phyloP scores from a whole-genome alignment of 352 stramenopile species.

The Phytophthora pistaciae region DNA sequence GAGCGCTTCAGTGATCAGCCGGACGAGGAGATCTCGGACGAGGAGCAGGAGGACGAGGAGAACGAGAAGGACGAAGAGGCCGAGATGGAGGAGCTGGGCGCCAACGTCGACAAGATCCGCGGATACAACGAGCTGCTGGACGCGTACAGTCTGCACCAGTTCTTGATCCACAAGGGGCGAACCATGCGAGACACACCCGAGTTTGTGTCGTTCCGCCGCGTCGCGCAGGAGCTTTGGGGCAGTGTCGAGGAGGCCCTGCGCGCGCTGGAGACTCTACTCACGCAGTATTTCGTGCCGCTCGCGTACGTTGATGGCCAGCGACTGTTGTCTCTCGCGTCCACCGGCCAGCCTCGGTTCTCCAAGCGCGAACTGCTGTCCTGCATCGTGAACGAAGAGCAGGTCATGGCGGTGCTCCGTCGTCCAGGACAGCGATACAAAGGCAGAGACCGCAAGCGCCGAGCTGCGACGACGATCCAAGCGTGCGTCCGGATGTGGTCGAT shows the following conservation, averaged over 20 bases:
- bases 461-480: conserved; percentile 77
- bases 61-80: conserved; percentile 35
- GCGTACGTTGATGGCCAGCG: conserved; percentile 89
- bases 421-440: conserved; percentile 86
- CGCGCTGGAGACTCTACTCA: conserved; percentile 79
- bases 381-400: conserved; percentile 90
- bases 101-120: conserved; percentile 83
- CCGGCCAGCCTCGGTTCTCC: conserved; percentile 60
- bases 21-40: conserved; percentile 24
- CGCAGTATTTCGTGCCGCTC: conserved; percentile 86
- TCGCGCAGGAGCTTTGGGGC: conserved; percentile 85
- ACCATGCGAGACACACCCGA: conserved; percentile 86
- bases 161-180: conserved; percentile 90
- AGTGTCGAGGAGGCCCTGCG: conserved; percentile 76
- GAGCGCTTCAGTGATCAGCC: conserved; percentile 24
- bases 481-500: conserved; percentile 72
- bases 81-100: conserved; percentile 71
- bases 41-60: conserved; percentile 21
- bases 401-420: conserved; percentile 65
- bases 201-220: conserved; percentile 87
- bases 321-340: conserved; percentile 74
- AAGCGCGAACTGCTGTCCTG: conserved; percentile 78
- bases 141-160: conserved; percentile 87
- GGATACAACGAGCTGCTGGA: conserved; percentile 86
- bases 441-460: conserved; percentile 68